Percentiles rank a stretch among this genome's conserved stretches.
Evolutionary conservation across 345 rosid genomes (phyloP).

Genomic region (Gossypium herbaceum): DNA sequence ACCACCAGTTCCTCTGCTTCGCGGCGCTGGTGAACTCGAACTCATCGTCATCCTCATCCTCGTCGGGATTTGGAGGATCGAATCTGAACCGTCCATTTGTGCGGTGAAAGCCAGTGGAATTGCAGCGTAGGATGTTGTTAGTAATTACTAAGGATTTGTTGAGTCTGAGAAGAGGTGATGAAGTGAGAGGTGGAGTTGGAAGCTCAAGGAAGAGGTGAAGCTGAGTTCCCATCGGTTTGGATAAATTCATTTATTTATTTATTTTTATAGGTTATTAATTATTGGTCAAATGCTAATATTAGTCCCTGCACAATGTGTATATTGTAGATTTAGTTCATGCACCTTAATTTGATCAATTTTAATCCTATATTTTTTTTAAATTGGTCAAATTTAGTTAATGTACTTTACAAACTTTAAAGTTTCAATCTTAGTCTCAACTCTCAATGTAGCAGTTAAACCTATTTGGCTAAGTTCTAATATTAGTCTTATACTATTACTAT

Average conservation of each 20-base stretch:
- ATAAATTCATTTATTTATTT: not conserved
- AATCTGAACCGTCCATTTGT: slow-evolving; percentile 27
- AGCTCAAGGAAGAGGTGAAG: not conserved
- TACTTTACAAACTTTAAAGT: too few relatives aligned
- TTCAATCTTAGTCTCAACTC: too few relatives aligned
- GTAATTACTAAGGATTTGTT: not conserved
- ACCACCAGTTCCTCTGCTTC: slow-evolving; percentile 49
- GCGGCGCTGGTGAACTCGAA: slow-evolving; percentile 25
- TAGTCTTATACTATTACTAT: too few relatives aligned
- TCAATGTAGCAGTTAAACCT: too few relatives aligned
- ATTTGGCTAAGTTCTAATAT: too few relatives aligned
- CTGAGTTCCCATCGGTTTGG: slow-evolving; percentile 12
- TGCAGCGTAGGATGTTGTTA: slow-evolving; percentile 12
- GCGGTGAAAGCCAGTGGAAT: slow-evolving; percentile 26
- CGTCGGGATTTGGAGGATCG: slow-evolving; percentile 25
- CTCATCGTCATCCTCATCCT: slow-evolving; percentile 26
- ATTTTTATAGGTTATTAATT: not conserved
- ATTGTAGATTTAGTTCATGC: not conserved
- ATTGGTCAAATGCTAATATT: too few relatives aligned
- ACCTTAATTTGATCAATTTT: too few relatives aligned
- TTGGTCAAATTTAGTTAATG: too few relatives aligned
- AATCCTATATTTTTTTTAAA: too few relatives aligned
- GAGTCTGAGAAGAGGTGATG: slow-evolving; percentile 2
- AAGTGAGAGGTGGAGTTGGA: slow-evolving; percentile 6
- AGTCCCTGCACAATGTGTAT: too few relatives aligned